Percentiles rank a stretch among this genome's conserved stretches.
These are phyloP conservation scores for Botryotinia convoluta DNA, from an alignment of 2,329 filamentous ascomycete genomes.

Conservation along the genomic window DNA sequence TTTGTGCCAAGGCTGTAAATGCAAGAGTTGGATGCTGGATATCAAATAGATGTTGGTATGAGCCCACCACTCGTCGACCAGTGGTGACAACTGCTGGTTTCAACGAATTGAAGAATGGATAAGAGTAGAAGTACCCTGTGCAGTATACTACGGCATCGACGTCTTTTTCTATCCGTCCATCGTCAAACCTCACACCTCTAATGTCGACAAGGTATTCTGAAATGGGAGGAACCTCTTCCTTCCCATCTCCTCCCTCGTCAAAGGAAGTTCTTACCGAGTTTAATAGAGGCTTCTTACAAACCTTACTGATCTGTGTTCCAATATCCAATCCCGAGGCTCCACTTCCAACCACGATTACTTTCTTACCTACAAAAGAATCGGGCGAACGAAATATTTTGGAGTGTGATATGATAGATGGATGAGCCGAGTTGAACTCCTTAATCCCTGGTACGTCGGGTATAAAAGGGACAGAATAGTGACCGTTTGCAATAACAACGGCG, in stretches of 20 bases:
- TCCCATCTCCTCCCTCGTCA: constrained; percentile 38
- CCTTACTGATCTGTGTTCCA: constrained; percentile 66
- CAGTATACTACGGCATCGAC: constrained; percentile 81
- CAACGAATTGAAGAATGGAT: constrained; percentile 63
- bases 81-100: constrained; percentile 59
- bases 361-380: constrained; percentile 61
- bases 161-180: constrained; percentile 61
- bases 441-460: constrained; percentile 63
- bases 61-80: constrained; percentile 66
- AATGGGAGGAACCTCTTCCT: constrained; percentile 57
- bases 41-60: constrained; percentile 80
- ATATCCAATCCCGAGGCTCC: constrained; percentile 84
- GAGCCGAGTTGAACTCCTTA: constrained; percentile 53
- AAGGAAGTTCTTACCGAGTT: constrained; percentile 58
- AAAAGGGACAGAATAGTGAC: constrained; percentile 69
- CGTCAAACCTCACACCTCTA: constrained; percentile 62
- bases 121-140: constrained; percentile 85
- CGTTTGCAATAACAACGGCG: constrained; percentile 71
- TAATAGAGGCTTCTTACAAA: constrained; percentile 61
- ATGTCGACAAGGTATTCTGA: constrained; percentile 52
- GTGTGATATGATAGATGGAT: constrained; percentile 64
- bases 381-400: constrained; percentile 77
- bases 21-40: constrained; percentile 73
- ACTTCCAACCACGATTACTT: constrained; percentile 81
- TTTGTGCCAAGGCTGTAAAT: constrained; percentile 73